These are phyloP conservation scores for Annulohypoxylon maeteangense DNA, from an alignment of 495 filamentous ascomycete species.

Conservation along the genomic window DNA sequence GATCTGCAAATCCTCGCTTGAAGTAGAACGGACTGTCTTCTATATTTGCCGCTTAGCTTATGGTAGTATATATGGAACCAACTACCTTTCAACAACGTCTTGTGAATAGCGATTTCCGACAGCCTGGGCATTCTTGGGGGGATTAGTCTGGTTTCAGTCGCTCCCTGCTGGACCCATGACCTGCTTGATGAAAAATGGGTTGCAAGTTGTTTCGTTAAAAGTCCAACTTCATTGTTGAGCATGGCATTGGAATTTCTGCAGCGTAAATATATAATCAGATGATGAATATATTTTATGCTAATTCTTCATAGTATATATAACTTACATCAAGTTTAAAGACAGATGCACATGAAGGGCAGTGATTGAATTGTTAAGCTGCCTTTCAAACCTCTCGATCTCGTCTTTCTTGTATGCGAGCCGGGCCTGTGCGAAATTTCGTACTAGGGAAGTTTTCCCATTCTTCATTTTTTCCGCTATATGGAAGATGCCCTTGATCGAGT, in stretches of 20 bases:
- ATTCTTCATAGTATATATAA: not conserved
- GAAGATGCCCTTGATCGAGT: not conserved
- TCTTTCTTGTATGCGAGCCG: not conserved
- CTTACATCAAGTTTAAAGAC: not conserved
- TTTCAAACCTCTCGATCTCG: not conserved
- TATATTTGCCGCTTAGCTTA: not conserved
- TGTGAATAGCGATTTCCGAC: not conserved
- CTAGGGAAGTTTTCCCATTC: not conserved
- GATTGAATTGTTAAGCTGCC: not conserved
- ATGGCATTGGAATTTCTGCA: not conserved
- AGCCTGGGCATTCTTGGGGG: not conserved
- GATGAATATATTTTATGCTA: not conserved
- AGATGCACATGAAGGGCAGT: not conserved
- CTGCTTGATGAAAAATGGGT: not conserved
- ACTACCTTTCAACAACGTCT: not conserved
- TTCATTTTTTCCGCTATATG: not conserved
- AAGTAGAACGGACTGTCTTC: not conserved
- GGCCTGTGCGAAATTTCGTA: not conserved
- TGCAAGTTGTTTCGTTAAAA: not conserved
- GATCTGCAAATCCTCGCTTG: not conserved
- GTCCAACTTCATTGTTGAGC: too few relatives aligned
- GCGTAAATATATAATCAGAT: not conserved
- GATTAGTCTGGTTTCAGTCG: not conserved
- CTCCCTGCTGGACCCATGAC: not conserved
- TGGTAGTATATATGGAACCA: not conserved